Evolutionary conservation across 169 alveolate species (phyloP).

Genomic region (Cryptosporidium sp.): DNA sequence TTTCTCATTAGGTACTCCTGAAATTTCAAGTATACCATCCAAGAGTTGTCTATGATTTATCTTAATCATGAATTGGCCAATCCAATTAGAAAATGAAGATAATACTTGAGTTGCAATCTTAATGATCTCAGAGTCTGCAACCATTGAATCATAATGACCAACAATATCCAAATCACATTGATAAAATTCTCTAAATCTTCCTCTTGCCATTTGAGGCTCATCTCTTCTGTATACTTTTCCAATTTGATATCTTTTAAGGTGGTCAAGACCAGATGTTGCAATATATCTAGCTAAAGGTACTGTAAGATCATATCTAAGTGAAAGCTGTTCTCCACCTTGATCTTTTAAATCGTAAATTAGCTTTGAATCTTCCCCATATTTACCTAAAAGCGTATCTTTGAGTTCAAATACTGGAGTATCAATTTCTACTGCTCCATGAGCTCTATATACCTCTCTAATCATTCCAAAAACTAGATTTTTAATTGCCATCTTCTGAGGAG

Average conservation of each 20-base stretch:
- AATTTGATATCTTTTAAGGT: constrained; percentile 94
- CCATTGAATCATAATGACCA: constrained; percentile 91
- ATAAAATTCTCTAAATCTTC: constrained; percentile 96
- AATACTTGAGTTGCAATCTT: constrained; percentile 89
- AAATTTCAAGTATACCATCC: constrained; percentile 89
- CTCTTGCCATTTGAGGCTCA: constrained; percentile 95
- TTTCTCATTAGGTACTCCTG: constrained; percentile 90
- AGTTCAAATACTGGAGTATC: constrained; percentile 98
- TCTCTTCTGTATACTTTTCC: constrained; percentile 98
- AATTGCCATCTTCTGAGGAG: constrained; percentile 92
- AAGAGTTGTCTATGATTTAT: constrained; percentile 92
- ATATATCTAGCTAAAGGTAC: constrained; percentile 97
- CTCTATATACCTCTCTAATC: constrained; percentile 88
- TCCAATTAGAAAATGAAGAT: constrained; percentile 80
- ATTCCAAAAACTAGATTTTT: constrained; percentile 88
- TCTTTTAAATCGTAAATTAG: constrained; percentile 95
- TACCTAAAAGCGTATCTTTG: constrained; percentile 93
- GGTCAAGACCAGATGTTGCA: constrained; percentile 88
- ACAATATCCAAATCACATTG: constrained; percentile 98
- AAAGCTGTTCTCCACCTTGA: constrained; percentile 97
- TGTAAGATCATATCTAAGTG: constrained; percentile 96
- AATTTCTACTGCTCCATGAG: constrained; percentile 96
- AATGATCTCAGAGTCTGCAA: constrained; percentile 96
- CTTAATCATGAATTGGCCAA: constrained; percentile 90
- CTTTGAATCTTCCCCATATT: constrained; percentile 97